phyloP scores from a whole-genome alignment of 2,329 filamentous ascomycete species.

The Pseudogymnoascus sp. region DNA sequence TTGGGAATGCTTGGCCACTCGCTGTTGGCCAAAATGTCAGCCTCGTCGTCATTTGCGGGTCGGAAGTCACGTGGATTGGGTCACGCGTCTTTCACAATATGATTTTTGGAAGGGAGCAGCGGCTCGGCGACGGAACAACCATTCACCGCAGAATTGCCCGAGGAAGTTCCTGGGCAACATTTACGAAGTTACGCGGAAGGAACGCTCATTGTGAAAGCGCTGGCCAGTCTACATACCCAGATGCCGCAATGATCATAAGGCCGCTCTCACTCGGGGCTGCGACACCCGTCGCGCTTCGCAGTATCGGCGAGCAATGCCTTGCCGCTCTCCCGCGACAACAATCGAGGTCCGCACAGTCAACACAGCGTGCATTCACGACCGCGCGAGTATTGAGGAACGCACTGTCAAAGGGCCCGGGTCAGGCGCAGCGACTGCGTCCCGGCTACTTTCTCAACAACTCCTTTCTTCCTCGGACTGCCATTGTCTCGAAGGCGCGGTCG shows the following conservation, averaged over 20 bases:
- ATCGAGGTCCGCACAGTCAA: background rate
- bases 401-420: background rate
- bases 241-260: constrained; percentile 8
- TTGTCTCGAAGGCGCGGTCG: background rate
- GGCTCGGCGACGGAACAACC: background rate
- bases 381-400: constrained; percentile 6
- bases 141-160: background rate
- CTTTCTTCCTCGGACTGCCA: background rate
- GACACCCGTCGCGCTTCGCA: background rate
- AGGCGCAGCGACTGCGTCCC: background rate
- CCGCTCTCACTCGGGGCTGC: constrained; percentile 9
- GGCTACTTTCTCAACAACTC: constrained; percentile 5
- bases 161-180: constrained; percentile 2
- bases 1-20: background rate
- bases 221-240: constrained; percentile 1
- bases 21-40: background rate
- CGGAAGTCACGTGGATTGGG: background rate
- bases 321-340: background rate
- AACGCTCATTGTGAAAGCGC: constrained; percentile 5
- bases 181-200: constrained; percentile 1
- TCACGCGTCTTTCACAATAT: background rate
- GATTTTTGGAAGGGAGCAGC: background rate
- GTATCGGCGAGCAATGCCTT: background rate
- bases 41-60: background rate
- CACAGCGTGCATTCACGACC: background rate